Conservation (phyloP, 1,139 yeast genomes). For the Kazachstania sp. region DNA sequence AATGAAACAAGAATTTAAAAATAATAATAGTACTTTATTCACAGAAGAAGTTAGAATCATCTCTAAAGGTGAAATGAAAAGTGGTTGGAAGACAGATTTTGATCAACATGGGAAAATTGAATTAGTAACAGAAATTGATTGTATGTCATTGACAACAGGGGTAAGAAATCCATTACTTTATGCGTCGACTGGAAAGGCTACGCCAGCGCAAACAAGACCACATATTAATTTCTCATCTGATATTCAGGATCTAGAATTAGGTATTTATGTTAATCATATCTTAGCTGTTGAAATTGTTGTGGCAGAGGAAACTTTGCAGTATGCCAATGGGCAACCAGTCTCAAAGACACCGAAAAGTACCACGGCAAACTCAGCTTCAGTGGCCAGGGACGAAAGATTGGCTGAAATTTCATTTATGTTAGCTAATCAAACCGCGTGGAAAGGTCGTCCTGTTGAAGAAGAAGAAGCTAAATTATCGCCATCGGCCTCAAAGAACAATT, state of each 20-base stretch:
- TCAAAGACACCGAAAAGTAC: slow-evolving; percentile 8
- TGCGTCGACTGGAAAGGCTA: slow-evolving; percentile 28
- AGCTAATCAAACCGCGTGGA: slow-evolving; percentile 29
- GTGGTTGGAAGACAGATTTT: slow-evolving; percentile 94
- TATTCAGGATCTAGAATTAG: slow-evolving; percentile 71
- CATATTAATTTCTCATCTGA: slow-evolving; percentile 65
- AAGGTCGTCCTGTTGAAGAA: slow-evolving; percentile 13
- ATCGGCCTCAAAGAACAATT: slow-evolving; percentile 7
- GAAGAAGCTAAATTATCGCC: slow-evolving; percentile 12
- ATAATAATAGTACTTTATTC: slow-evolving; percentile 39
- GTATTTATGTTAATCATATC: slow-evolving; percentile 66
- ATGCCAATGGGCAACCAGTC: slow-evolving; percentile 29
- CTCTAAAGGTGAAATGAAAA: slow-evolving; percentile 68
- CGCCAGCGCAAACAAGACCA: slow-evolving; percentile 8
- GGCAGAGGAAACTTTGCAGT: slow-evolving; percentile 71
- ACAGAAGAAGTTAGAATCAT: slow-evolving; percentile 68
- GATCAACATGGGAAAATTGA: slow-evolving; percentile 68
- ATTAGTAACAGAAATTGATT: slow-evolving; percentile 58
- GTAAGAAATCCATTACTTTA: slow-evolving; percentile 33
- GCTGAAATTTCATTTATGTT: slow-evolving; percentile 37
- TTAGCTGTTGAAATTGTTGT: slow-evolving; percentile 82
- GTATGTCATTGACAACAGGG: slow-evolving; percentile 53
- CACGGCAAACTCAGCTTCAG: slow-evolving; percentile 6
- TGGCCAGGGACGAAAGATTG: slow-evolving; percentile 29
- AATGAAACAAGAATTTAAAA: slow-evolving; percentile 22